Evolutionary conservation across 1,284 basidiomycete species (phyloP).

Genomic region (Heterobasidion irregulare): DNA sequence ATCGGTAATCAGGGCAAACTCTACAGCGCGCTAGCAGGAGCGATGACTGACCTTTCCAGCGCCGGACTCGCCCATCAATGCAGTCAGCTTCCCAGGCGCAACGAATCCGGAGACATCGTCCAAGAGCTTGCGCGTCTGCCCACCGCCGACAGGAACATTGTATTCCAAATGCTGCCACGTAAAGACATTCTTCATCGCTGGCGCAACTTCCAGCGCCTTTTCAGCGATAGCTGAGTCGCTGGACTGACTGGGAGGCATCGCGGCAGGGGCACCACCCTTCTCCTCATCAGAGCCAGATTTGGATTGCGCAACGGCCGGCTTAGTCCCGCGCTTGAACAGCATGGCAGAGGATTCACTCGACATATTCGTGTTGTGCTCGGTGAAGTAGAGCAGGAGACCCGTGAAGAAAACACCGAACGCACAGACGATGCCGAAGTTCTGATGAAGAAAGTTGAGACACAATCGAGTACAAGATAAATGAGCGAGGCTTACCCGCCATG

Average conservation of each 20-base stretch:
- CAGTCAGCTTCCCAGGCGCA: slow-evolving; percentile 71
- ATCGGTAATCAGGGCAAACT: slow-evolving; percentile 18
- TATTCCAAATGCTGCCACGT: slow-evolving; percentile 61
- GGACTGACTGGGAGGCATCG: slow-evolving; percentile 13
- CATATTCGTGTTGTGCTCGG: slow-evolving; percentile 34
- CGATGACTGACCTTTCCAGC: slow-evolving; percentile 55
- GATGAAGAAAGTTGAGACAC: not conserved
- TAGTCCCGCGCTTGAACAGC: slow-evolving; percentile 35
- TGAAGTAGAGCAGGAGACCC: slow-evolving; percentile 39
- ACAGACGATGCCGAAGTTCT: slow-evolving; percentile 51
- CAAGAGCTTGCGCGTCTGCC: slow-evolving; percentile 50
- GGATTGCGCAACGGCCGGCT: slow-evolving; percentile 7
- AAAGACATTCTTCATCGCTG: slow-evolving; percentile 37
- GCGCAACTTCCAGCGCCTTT: slow-evolving; percentile 13
- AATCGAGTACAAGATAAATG: not conserved
- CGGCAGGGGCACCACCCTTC: slow-evolving; percentile 5
- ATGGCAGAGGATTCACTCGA: slow-evolving; percentile 23
- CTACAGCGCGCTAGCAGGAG: slow-evolving; percentile 16
- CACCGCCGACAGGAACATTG: slow-evolving; percentile 49
- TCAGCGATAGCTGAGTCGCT: slow-evolving; percentile 7
- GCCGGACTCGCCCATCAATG: slow-evolving; percentile 77
- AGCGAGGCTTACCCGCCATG: slow-evolving; percentile 55
- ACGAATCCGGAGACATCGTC: slow-evolving; percentile 82
- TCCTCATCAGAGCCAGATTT: slow-evolving; percentile 13
- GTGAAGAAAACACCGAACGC: slow-evolving; percentile 44